phyloP scores from a whole-genome alignment of 1,284 basidiomycete genomes.

The Cutaneotrichosporon sp. region DNA sequence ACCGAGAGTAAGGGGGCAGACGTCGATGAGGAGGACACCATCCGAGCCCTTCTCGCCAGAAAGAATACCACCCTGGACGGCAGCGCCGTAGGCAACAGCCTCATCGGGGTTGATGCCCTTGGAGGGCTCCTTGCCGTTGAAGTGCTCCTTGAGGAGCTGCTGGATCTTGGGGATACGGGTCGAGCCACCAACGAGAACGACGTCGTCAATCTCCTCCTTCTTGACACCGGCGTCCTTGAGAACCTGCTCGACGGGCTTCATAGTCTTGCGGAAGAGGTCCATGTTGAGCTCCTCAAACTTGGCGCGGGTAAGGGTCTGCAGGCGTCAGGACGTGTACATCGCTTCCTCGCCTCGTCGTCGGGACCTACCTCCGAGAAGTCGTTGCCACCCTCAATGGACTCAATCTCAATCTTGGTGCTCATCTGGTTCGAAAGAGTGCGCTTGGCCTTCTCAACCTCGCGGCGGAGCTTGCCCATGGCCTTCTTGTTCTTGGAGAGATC shows the following conservation, averaged over 20 bases:
- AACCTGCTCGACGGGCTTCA: constrained; percentile 99
- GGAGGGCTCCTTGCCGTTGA: constrained; percentile 92
- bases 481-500: constrained; percentile 82
- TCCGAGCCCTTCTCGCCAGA: constrained; percentile 98
- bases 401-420: constrained; percentile 67
- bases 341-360: too few relatives aligned
- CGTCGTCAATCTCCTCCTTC: constrained; percentile 96
- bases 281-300: constrained; percentile 99
- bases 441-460: constrained; percentile 98
- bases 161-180: constrained; percentile 98
- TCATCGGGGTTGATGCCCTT: constrained; percentile 99
- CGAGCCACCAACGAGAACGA: constrained; percentile 95
- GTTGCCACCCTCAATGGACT: constrained; percentile 86
- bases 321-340: too few relatives aligned
- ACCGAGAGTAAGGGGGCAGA: constrained; percentile 89
- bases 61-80: constrained; percentile 97
- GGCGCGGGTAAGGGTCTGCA: constrained; percentile 74
- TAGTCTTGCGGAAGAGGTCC: constrained; percentile 97
- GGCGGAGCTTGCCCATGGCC: constrained; percentile 93
- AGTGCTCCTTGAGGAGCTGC: constrained; percentile 80
- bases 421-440: constrained; percentile 81
- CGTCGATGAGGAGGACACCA: constrained; percentile 94
- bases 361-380: constrained; percentile 82
- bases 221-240: constrained; percentile 96
- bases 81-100: constrained; percentile 98